These are phyloP conservation scores for Aspergillus aculeatus DNA, from an alignment of 2,329 filamentous ascomycete genomes.

Conservation along the genomic window DNA sequence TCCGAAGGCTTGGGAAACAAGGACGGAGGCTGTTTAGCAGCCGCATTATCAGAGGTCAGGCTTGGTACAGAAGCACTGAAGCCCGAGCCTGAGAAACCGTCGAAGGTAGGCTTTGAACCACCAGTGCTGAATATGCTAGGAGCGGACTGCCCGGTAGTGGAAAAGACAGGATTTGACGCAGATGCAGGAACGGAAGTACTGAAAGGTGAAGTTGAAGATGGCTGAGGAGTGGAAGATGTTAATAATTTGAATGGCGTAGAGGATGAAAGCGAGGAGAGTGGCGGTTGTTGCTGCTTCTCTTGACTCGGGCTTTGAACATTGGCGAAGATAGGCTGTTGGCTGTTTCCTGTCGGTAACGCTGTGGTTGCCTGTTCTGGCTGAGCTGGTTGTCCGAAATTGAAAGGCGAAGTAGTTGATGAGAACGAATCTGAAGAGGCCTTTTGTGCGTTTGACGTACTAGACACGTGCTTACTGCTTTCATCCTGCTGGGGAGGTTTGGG, in stretches of 20 bases:
- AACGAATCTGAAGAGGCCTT: not conserved
- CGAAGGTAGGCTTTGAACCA: slow-evolving; percentile 8
- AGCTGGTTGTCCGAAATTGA: not conserved
- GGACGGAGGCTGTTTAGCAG: not conserved
- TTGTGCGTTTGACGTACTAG: not conserved
- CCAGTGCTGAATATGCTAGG: slow-evolving; percentile 13
- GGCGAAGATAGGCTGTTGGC: not conserved
- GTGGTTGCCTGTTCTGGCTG: not conserved
- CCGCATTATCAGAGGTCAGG: not conserved
- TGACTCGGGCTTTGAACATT: not conserved
- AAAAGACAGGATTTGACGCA: slow-evolving; percentile 1
- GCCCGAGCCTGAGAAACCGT: slow-evolving; percentile 2
- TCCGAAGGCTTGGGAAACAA: not conserved
- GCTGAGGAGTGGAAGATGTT: not conserved
- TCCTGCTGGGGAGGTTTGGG: slow-evolving; percentile 2
- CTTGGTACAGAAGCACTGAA: slow-evolving; percentile 12
- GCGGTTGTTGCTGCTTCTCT: not conserved
- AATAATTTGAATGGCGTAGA: slow-evolving; percentile 9
- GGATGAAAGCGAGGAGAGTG: not conserved
- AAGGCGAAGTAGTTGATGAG: slow-evolving; percentile 1
- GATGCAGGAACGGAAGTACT: slow-evolving; percentile 4
- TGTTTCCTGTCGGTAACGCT: not conserved
- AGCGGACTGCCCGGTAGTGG: slow-evolving; percentile 16
- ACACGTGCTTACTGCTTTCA: not conserved
- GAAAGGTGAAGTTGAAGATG: slow-evolving; percentile 1